A percentile compares a stretch with the other conserved stretches of the same genome.
These are phyloP conservation scores for Basipetospora chlamydospora DNA, from an alignment of 2,329 filamentous ascomycete genomes.

Conservation along the genomic window DNA sequence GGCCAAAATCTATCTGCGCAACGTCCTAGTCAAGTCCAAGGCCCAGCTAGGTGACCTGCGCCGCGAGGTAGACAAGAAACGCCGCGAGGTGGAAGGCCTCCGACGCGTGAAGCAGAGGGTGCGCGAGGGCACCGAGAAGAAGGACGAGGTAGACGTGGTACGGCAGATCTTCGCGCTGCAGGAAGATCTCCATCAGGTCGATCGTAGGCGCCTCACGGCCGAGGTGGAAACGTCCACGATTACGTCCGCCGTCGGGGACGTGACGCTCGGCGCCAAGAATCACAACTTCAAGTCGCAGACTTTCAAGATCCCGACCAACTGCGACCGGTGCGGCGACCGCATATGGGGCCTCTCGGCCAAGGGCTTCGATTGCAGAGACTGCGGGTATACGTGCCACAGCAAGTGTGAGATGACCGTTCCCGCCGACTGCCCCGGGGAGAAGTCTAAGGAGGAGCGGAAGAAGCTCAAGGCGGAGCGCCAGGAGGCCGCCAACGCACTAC, in stretches of 20 bases:
- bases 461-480: conserved; percentile 80
- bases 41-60: conserved; percentile 64
- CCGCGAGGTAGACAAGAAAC: conserved; percentile 72
- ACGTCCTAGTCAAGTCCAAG: conserved; percentile 85
- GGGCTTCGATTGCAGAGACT: conserved; percentile 90
- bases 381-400: conserved; percentile 94
- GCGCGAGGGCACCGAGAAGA: conserved; percentile 70
- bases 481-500: conserved; percentile 52
- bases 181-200: conserved; percentile 70
- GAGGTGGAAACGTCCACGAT: conserved; percentile 92
- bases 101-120: conserved; percentile 62
- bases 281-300: conserved; percentile 99
- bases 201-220: conserved; percentile 70
- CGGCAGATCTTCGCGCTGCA: conserved; percentile 71
- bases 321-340: conserved; percentile 87
- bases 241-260: conserved; percentile 77
- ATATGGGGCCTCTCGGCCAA: conserved; percentile 97
- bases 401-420: conserved; percentile 99
- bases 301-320: conserved; percentile 98
- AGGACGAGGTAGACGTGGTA: conserved; percentile 77
- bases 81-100: conserved; percentile 66
- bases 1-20: conserved; percentile 81
- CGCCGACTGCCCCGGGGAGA: conserved; percentile 85
- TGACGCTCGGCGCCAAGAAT: conserved; percentile 82
- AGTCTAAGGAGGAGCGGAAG: conserved; percentile 89